These are phyloP conservation scores for Cnidoscolus chayamansa DNA, from an alignment of 441 rosid genomes.

Conservation along the genomic window DNA sequence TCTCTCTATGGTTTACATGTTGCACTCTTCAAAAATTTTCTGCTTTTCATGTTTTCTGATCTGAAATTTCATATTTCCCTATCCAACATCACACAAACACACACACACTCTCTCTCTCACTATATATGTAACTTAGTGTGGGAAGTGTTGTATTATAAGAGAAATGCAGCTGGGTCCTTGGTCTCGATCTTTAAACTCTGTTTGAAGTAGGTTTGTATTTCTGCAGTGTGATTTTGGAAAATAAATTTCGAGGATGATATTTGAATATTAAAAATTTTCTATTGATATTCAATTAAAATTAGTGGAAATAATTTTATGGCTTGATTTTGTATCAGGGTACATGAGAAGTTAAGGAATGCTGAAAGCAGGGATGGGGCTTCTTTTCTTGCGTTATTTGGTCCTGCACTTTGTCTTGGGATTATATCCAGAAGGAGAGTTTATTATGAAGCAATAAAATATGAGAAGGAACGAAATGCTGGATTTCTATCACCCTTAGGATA, in stretches of 20 bases:
- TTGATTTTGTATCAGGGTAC: slow-evolving; percentile 53
- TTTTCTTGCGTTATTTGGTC: slow-evolving; percentile 67
- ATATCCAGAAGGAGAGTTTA: slow-evolving; percentile 81
- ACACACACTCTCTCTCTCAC: background rate
- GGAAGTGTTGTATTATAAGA: background rate
- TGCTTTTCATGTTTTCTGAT: background rate
- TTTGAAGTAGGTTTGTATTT: background rate
- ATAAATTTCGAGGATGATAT: background rate
- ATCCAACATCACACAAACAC: background rate
- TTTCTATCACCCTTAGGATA: slow-evolving; percentile 83
- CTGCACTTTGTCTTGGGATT: slow-evolving; percentile 70
- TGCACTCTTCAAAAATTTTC: background rate
- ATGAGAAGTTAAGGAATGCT: slow-evolving; percentile 52
- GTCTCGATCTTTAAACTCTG: background rate
- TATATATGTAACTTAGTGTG: background rate
- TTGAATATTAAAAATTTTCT: background rate
- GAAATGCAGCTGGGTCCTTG: slow-evolving; percentile 1
- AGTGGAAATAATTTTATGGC: slow-evolving; percentile 8
- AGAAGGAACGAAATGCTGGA: slow-evolving; percentile 82
- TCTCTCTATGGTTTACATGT: background rate
- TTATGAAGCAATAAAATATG: slow-evolving; percentile 66
- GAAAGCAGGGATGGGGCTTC: slow-evolving; percentile 83
- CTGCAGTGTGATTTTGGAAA: background rate
- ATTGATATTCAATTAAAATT: background rate
- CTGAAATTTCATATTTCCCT: background rate